Evolutionary conservation across 1,284 basidiomycete genomes (phyloP).

Genomic region (Ceratobasidium sp.): DNA sequence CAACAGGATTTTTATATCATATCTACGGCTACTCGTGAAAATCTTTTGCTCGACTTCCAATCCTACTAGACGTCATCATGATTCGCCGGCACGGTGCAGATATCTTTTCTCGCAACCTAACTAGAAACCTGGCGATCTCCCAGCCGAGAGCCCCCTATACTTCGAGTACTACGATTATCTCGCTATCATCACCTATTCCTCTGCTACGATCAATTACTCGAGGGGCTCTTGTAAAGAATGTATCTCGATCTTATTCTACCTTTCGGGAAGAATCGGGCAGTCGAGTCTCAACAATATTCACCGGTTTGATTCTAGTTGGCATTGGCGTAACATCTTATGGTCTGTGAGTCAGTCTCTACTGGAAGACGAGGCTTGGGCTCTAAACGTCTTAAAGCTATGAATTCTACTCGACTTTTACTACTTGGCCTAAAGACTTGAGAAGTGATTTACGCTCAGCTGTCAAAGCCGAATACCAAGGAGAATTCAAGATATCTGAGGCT

Average conservation of each 20-base stretch:
- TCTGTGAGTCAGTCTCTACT: slow-evolving; percentile 58
- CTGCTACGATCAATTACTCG: background rate
- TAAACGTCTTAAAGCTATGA: slow-evolving; percentile 62
- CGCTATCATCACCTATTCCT: background rate
- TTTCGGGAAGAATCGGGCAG: slow-evolving; percentile 27
- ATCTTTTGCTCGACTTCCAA: background rate
- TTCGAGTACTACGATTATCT: background rate
- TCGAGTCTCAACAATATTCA: slow-evolving; percentile 61
- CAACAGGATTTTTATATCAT: too few species aligned
- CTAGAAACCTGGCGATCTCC: background rate
- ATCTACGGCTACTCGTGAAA: too few species aligned
- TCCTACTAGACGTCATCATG: background rate
- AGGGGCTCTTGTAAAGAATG: background rate
- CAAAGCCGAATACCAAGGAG: slow-evolving; percentile 68
- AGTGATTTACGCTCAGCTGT: slow-evolving; percentile 71
- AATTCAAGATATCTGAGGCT: slow-evolving; percentile 65
- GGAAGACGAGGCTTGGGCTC: background rate
- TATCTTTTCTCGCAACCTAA: background rate
- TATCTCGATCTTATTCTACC: background rate
- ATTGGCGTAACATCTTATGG: slow-evolving; percentile 64
- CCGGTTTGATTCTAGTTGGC: slow-evolving; percentile 62
- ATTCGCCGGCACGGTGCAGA: background rate
- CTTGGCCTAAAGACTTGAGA: slow-evolving; percentile 73
- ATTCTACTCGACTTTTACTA: slow-evolving; percentile 67
- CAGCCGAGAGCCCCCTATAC: background rate